Evolutionary conservation across 2,329 filamentous ascomycete species (phyloP), one percentile per base, ranked within the genome.

Genomic region (Huntiella omanensis): DNA sequence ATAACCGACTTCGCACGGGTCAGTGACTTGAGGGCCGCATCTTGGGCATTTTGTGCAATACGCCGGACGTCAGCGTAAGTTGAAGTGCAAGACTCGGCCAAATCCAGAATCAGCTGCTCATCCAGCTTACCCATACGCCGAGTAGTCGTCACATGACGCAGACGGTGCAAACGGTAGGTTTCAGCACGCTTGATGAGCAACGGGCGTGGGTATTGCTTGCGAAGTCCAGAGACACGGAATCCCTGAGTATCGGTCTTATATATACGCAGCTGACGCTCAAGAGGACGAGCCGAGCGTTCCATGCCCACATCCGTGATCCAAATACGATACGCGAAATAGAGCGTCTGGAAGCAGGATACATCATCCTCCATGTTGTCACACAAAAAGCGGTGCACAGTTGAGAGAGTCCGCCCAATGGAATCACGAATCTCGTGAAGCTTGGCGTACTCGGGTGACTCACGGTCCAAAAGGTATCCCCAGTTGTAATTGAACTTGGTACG

Each of bases 241-340:
- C 88, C 83, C 17, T 84, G 77, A 50, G 87, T 81, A 55, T 98
- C 91, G 4, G 84, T 80, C 55, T 80, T 78, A 58, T 95, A 81
- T 1, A 98, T 71, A 45, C 86, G 75, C 4, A 82, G 75, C 11
- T 96, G 79, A 15, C 91, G 73, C 59, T 98, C 91, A 7, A 96
- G 68, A 2, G 92, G 83, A 59, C 95, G 91, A 0, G 91, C 88
- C 13, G 88, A 95, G 50, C 88, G 74, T 62, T 98, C 91, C 50
- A 95, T 92, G 13, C 92, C 91, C 36, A 98, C 87, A 56, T 98
- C 91, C 1, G 93, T 86, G 55, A 98, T 96, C 86, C 87, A 98
- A 6, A 84, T 91, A 38, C 85, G 73, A 59, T 95, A 98, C 1
- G 88, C 84, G 16, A 82, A 82, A 61, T 94, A 98, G 2, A 98